phyloP scores from a whole-genome alignment of 108 stramenopile genomes.

The Cyclotella atomus region DNA sequence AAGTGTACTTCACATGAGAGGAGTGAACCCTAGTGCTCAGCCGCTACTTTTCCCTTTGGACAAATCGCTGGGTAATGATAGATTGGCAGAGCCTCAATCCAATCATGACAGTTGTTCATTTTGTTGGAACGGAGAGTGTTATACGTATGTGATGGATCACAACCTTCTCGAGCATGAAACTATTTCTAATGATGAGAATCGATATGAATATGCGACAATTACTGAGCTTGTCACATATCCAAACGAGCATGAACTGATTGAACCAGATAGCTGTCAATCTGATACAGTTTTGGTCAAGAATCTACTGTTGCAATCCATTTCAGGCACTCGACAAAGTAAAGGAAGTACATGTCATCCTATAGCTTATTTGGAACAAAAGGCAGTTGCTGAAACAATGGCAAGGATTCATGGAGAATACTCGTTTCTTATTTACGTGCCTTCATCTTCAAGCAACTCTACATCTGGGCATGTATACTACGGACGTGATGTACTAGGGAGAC shows the following conservation, averaged over 20 bases:
- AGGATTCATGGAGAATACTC: conserved; percentile 55
- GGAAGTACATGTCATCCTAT: not conserved
- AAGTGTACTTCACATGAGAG: conserved; percentile 78
- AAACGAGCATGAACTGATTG: not conserved
- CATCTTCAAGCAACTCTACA: not conserved
- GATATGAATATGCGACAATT: conserved; percentile 8
- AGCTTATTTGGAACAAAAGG: conserved; percentile 21
- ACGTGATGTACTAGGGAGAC: conserved; percentile 69
- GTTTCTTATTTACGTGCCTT: conserved; percentile 42
- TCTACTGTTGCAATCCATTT: conserved; percentile 33
- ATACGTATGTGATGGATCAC: conserved; percentile 29
- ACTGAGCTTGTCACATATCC: conserved; percentile 13
- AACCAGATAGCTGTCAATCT: conserved; percentile 2
- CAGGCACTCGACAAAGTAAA: not conserved
- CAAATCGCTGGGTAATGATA: not conserved
- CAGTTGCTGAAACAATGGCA: conserved; percentile 25
- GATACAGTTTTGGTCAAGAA: conserved; percentile 46
- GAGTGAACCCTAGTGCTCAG: conserved; percentile 45
- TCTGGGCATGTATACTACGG: conserved; percentile 57
- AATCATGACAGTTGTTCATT: conserved; percentile 34
- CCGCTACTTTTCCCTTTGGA: conserved; percentile 44
- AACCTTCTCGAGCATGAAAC: not conserved
- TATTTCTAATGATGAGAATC: not conserved
- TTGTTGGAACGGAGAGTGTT: conserved; percentile 90
- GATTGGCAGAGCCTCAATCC: not conserved